Evolutionary conservation across 1,139 yeast genomes (phyloP).

Genomic region (Suhomyces choctaworum): DNA sequence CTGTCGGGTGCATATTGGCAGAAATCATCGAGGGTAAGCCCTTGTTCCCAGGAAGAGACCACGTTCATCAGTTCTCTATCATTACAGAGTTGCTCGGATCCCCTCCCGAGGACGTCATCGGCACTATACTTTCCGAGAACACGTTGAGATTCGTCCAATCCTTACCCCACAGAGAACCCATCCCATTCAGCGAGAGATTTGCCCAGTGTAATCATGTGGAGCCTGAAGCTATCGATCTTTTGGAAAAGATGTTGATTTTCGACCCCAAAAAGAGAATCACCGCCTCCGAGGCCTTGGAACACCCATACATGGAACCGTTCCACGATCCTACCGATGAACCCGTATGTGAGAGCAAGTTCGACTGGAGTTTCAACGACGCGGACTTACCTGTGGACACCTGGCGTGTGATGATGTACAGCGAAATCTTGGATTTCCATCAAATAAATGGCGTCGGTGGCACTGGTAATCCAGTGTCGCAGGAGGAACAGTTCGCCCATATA

Average conservation of each 20-base stretch:
- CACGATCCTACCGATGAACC: conserved; percentile 99
- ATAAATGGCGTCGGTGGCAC: conserved; percentile 44
- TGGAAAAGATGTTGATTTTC: conserved; percentile 88
- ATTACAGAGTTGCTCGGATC: conserved; percentile 95
- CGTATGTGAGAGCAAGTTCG: conserved; percentile 86
- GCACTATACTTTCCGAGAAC: conserved; percentile 93
- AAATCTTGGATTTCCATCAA: conserved; percentile 92
- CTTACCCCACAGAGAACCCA: conserved; percentile 88
- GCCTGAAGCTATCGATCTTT: conserved; percentile 86
- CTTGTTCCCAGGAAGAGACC: conserved; percentile 96
- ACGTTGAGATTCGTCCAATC: conserved; percentile 92
- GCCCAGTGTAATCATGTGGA: conserved; percentile 68
- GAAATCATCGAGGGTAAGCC: conserved; percentile 99
- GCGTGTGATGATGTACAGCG: conserved; percentile 99
- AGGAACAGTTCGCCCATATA: conserved; percentile 31
- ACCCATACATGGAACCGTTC: conserved; percentile 94
- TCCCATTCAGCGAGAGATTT: conserved; percentile 83
- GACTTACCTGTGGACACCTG: conserved; percentile 97
- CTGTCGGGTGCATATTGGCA: conserved; percentile 98
- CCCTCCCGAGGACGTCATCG: conserved; percentile 94
- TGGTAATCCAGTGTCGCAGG: conserved; percentile 17
- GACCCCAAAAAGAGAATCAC: conserved; percentile 94
- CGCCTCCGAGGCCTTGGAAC: conserved; percentile 86
- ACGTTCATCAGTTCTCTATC: conserved; percentile 95
- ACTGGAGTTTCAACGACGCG: conserved; percentile 98